Base-by-base conservation (phyloP, 169 alveolate species). In the Eimeria necatrix region DNA sequence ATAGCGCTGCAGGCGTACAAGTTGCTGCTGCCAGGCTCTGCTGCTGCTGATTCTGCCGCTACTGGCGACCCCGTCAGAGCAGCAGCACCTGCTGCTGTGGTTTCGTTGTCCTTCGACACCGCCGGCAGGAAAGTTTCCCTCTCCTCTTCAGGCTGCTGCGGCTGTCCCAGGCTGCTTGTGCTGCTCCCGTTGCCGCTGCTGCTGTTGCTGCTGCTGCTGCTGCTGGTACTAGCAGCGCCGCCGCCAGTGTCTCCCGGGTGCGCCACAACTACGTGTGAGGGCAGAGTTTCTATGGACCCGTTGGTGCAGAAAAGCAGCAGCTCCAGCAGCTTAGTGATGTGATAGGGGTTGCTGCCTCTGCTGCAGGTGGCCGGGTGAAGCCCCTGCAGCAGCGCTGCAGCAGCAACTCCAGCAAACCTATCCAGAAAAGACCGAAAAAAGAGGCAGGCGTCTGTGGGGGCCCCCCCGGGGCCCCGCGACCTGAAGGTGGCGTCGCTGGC, bases 321-420 rank as follows among this genome's bases (percentile, higher is more conserved):
- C 84, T 86, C 93, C 32, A 86, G 93, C 24, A 86, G 60, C 68
- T 86, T 86, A 26, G 70, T 74, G 49, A 86, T 61, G 24, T 86
- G 93, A 49, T 86, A 86, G 18, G 64, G 74, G 49, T 86, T 86
- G 64, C 78, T 86, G 71, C 61, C 68, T 20, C 78, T 20, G 26
- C 68, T 51, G 84, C 78, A 56, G 7, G 68, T 8, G n/a, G 83
- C 93, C 3, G 93, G 93, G 64, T 86, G 93, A 16, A 86, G 83
- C 59, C 93, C 93, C 12, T 74, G 93, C 10, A 59, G 64, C 64
- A 86, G 80, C 60, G 24, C 48, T 14, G 93, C 83, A 7, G 93
- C 83, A 2, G 93, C 93, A 20, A 64, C 32, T 6, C 93, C 93
- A 5, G 84, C 60, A 41, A 61, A 86, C 32, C 60, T 9, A 49